Evolutionary conservation across 495 filamentous ascomycete species (phyloP).

Genomic region (Alectoria sarmentosa): DNA sequence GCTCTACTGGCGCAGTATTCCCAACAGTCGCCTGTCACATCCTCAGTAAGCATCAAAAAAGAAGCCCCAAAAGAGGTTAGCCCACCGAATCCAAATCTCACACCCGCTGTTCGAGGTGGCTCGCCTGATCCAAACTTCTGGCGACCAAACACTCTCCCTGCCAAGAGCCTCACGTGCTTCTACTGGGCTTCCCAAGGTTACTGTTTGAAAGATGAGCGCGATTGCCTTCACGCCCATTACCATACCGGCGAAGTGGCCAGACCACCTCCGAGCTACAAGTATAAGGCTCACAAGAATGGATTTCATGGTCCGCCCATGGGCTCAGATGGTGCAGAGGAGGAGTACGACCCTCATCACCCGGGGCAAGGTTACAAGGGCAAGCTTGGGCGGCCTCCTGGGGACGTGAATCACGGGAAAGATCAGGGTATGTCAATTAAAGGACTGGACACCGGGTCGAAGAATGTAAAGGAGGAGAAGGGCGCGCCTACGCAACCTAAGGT

Average conservation of each 20-base stretch:
- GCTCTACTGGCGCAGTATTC: slow-evolving; percentile 1
- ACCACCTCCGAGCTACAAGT: slow-evolving; percentile 6
- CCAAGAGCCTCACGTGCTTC: slow-evolving; percentile 6
- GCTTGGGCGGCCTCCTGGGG: neutral
- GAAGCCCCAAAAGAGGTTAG: neutral
- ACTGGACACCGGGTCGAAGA: neutral
- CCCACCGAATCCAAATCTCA: neutral
- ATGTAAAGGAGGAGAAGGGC: neutral
- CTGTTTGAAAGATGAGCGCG: neutral
- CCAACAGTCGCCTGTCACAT: neutral
- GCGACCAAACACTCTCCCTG: neutral
- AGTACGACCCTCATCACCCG: neutral
- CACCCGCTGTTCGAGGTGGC: slow-evolving; percentile 1
- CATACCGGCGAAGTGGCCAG: neutral
- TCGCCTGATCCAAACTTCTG: neutral
- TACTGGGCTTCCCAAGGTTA: slow-evolving; percentile 6
- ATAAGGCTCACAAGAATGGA: slow-evolving; percentile 1
- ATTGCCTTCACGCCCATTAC: slow-evolving; percentile 5
- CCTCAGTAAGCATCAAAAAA: slow-evolving; percentile 1
- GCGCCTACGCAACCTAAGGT: slow-evolving; percentile 5
- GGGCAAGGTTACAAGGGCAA: neutral
- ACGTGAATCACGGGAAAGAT: neutral
- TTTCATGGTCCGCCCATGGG: neutral
- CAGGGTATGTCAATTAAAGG: slow-evolving; percentile 2
- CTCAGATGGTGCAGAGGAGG: neutral